Evolutionary conservation across 148 eudicot species (phyloP), one percentile per base, ranked within the genome.

Genomic region (Persicaria tinctoria): DNA sequence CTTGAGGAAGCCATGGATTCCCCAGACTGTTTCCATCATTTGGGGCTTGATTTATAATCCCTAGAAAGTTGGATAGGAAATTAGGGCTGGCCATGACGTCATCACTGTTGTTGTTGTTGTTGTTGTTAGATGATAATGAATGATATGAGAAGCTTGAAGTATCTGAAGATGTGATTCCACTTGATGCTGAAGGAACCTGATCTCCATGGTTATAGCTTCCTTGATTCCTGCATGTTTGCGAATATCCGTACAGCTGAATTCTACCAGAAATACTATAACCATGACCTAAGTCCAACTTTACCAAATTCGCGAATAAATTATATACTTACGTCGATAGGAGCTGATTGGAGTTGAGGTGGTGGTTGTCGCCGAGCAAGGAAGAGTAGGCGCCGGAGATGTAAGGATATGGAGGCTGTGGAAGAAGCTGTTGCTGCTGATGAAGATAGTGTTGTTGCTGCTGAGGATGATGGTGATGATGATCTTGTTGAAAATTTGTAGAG

Each of bases 401-500:
- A 0, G 79, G 81, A 45, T 77, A 69, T 3, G 74, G 72, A 4
- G 75, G 83, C 0, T 74, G 49, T 23, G 75, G 81, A 6, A 73
- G 77, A 0, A 66, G 80, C 14, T 74, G 78, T 0, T 78, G 76
- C 3, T 79, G 78, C 9, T 76, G 75, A 59, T 51, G 79, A 5
- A 79, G 81, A 45, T 77, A 69, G 5, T 77, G 74, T 6, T 77
- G 74, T 6, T 77, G 85, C 0, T 70, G 59, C 11, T 77, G 80
- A 8, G 76, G 76, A 2, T 72, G 80, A 32, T 69, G 75, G 0
- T 75, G 76, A 3, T 79, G 78, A 45, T 76, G 74, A 6, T 78
- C 80, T 14, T 78, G 83, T 41, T 82, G 75, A 55, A 85, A 83
- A 82, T 85, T 80, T 51, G 85, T 79, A 74, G 88, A 85, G 59